These are phyloP conservation scores for Lactarius psammicola DNA, from an alignment of 768 basidiomycete species.

Conservation along the genomic window DNA sequence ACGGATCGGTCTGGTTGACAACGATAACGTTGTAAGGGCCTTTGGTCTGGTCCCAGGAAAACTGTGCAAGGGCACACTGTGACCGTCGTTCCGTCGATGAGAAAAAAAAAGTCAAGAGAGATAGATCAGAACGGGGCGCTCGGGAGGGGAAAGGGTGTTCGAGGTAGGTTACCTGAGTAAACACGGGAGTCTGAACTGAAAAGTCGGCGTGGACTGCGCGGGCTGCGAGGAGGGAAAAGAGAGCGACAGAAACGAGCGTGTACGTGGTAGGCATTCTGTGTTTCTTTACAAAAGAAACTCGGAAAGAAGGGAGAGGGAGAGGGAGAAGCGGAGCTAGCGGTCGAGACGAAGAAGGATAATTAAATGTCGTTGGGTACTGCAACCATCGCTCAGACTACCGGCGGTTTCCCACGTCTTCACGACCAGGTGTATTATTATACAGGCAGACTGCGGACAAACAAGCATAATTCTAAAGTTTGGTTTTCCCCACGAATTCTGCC, in stretches of 20 bases:
- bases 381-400: neutral
- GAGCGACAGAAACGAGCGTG: conserved; percentile 72
- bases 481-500: conserved; percentile 58
- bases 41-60: conserved; percentile 51
- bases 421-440: neutral
- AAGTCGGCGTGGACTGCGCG: conserved; percentile 54
- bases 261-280: conserved; percentile 71
- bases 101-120: conserved; percentile 15
- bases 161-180: conserved; percentile 48
- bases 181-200: conserved; percentile 47
- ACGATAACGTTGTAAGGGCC: conserved; percentile 60
- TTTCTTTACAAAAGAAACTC: conserved; percentile 12
- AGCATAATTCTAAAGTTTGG: conserved; percentile 40
- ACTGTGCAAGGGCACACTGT: conserved; percentile 51
- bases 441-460: neutral
- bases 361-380: neutral
- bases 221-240: conserved; percentile 59
- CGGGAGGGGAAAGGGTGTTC: neutral
- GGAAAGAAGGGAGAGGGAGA: conserved; percentile 25
- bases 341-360: conserved; percentile 14
- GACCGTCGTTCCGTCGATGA: neutral
- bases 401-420: conserved; percentile 3
- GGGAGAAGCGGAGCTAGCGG: conserved; percentile 33
- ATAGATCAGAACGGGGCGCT: neutral
- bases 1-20: conserved; percentile 52